Evolutionary conservation across 495 filamentous ascomycete genomes (phyloP).

Genomic region (Aspergillus hancockii): DNA sequence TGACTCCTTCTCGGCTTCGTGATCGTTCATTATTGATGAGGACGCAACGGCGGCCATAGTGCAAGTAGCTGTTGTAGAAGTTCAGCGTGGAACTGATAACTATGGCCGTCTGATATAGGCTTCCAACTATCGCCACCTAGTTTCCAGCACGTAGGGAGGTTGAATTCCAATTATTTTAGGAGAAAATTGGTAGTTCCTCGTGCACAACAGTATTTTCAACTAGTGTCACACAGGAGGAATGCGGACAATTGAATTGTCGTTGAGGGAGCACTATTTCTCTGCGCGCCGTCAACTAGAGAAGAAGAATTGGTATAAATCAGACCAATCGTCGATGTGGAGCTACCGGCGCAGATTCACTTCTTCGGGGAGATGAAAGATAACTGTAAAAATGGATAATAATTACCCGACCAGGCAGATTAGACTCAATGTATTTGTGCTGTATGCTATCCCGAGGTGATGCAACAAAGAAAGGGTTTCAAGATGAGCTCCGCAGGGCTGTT

Average conservation of each 20-base stretch:
- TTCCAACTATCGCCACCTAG: background rate
- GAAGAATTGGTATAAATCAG: background rate
- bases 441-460: background rate
- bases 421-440: conserved; percentile 2
- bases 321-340: background rate
- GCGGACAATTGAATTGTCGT: background rate
- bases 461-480: background rate
- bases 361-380: background rate
- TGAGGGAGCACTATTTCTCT: background rate
- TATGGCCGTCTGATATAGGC: background rate
- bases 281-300: conserved; percentile 1
- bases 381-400: background rate
- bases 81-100: background rate
- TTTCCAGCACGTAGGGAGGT: background rate
- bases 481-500: background rate
- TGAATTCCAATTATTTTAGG: background rate
- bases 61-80: background rate
- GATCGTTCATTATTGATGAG: conserved; percentile 38
- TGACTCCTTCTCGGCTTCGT: conserved; percentile 41
- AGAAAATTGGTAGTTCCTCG: background rate
- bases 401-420: background rate
- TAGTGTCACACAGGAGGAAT: background rate
- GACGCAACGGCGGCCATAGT: conserved; percentile 48
- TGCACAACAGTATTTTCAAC: background rate
- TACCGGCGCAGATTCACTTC: background rate